Percentiles rank a stretch among this genome's conserved stretches.
Evolutionary conservation across 371 early-diverging fungal genomes (phyloP).

Genomic region (Mortierella sp.): DNA sequence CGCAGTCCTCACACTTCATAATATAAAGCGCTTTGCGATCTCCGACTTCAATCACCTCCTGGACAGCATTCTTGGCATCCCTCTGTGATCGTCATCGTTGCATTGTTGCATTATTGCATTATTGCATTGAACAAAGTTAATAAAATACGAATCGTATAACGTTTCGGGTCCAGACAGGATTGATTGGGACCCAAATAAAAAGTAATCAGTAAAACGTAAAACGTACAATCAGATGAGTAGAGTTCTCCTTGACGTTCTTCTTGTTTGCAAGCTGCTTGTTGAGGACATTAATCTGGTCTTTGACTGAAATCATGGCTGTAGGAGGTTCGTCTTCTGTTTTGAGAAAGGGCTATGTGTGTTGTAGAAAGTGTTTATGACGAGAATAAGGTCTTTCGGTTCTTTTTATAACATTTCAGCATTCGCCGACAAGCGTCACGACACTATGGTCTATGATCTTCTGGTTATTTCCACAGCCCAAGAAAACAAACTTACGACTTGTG

Average conservation of each 20-base stretch:
- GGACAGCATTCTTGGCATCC: slow-evolving; percentile 13
- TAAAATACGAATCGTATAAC: not conserved
- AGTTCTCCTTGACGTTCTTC: slow-evolving; percentile 43
- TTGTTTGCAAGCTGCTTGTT: slow-evolving; percentile 15
- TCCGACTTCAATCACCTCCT: slow-evolving; percentile 20
- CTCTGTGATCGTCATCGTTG: slow-evolving; percentile 2
- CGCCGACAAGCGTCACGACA: too few relatives aligned
- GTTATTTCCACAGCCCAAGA: too few relatives aligned
- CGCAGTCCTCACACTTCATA: slow-evolving; percentile 47
- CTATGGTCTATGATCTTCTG: too few relatives aligned
- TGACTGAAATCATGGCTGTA: slow-evolving; percentile 38
- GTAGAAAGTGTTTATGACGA: not conserved
- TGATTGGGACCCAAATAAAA: not conserved
- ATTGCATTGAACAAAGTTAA: not conserved
- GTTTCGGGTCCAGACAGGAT: not conserved
- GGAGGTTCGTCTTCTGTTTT: not conserved
- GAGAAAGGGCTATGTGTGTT: not conserved
- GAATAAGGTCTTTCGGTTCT: not conserved
- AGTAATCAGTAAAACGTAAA: not conserved
- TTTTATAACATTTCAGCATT: too few relatives aligned
- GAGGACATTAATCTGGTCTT: slow-evolving; percentile 29
- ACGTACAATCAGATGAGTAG: slow-evolving; percentile 46
- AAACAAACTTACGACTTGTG: too few relatives aligned
- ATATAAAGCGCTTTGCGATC: slow-evolving; percentile 42
- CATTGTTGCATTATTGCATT: not conserved